Evolutionary conservation across 2,329 filamentous ascomycete species (phyloP), one percentile per base, ranked within the genome.

Genomic region (Venturia aucupariae): DNA sequence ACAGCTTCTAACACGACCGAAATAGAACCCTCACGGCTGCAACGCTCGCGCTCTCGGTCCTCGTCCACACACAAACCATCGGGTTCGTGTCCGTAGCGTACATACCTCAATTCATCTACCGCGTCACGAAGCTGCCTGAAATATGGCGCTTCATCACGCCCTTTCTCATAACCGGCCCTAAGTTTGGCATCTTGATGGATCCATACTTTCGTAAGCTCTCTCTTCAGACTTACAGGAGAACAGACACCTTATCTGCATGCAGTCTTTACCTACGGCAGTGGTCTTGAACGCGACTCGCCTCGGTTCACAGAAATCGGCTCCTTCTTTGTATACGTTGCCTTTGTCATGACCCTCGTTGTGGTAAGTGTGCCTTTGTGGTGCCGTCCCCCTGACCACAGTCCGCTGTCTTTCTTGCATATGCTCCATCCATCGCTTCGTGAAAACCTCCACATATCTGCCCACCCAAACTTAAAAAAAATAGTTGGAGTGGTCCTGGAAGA

Each of bases 271-370:
- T 95, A 94, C 77, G 79, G 88, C 70, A 88, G 84, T 72, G 83
- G 86, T 68, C 79, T 96, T 61, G 92, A 96, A 79, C 82, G 77
- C 51, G 82, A 83, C 68, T 89, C 88, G 67, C 77, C 87, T 63
- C 86, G 90, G 66, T 93, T 96, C 74, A 77, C 81, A 51, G 82
- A 84, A 69, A 89, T 89, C 65, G 92, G 90, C 72, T 89, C 94
- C 73, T 84, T 94, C 70, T 81, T 94, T 67, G 87, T 87, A 78
- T 96, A 95, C 74, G 78, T 95, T 70, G 76, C 87, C 66, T 94
- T 94, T 73, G 82, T 92, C 70, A 81, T 83, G 69, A 77, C 78
- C 62, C 77, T 88, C 71, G 93, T 94, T 68, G 73, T 91, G 80
- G 92, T 96, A 90, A 86, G 92, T 82, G 67, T 57, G 17, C 51